phyloP scores from a whole-genome alignment of 2,329 filamentous ascomycete species.

The Claviceps arundinis region DNA sequence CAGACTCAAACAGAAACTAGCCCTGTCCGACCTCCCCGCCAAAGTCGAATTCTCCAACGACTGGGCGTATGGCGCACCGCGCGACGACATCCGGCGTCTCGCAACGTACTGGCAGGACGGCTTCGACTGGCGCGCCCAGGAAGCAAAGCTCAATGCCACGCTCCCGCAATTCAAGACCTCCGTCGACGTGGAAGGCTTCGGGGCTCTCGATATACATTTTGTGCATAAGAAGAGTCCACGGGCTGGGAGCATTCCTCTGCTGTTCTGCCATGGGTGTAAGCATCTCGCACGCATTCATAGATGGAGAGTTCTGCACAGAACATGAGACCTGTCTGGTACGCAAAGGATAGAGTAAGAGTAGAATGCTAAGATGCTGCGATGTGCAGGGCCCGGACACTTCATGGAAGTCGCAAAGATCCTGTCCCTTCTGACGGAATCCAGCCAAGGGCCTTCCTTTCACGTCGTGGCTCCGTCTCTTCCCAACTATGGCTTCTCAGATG shows the following conservation, averaged over 20 bases:
- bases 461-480: conserved; percentile 45
- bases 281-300: neutral
- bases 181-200: conserved; percentile 44
- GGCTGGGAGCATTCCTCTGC: conserved; percentile 43
- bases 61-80: conserved; percentile 19
- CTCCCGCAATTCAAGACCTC: conserved; percentile 43
- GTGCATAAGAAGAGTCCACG: conserved; percentile 41
- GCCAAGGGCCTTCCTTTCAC: conserved; percentile 32
- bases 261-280: conserved; percentile 32
- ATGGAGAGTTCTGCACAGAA: too few relatives aligned
- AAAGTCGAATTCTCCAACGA: conserved; percentile 20
- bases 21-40: conserved; percentile 16
- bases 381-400: conserved; percentile 50
- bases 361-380: neutral
- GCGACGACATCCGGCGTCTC: conserved; percentile 21
- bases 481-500: conserved; percentile 30
- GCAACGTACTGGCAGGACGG: conserved; percentile 25
- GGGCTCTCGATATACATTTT: conserved; percentile 48
- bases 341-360: neutral
- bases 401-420: conserved; percentile 53
- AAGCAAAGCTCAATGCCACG: conserved; percentile 40
- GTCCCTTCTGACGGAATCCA: conserved; percentile 25
- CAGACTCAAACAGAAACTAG: conserved; percentile 19
- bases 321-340: too few relatives aligned
- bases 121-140: conserved; percentile 51